Percentiles rank a stretch among this genome's conserved stretches.
These are phyloP conservation scores for Cubamyces sp. DNA, from an alignment of 768 basidiomycete species.

Conservation along the genomic window DNA sequence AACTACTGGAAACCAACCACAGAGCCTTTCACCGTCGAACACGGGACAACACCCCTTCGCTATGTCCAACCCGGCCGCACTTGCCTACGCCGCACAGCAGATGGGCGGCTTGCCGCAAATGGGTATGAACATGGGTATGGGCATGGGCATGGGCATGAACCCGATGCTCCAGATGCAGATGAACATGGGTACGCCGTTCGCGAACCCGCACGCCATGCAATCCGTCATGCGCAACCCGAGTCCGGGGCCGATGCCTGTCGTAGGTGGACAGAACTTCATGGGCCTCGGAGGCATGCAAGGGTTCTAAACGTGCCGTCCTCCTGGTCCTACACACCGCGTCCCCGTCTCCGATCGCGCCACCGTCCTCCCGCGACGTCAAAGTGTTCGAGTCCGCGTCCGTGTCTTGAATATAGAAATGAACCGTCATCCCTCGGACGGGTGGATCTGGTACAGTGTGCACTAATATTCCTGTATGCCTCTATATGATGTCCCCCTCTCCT, in stretches of 20 bases:
- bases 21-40: conserved; percentile 44
- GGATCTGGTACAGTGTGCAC: conserved; percentile 23
- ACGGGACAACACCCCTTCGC: conserved; percentile 51
- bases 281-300: conserved; percentile 37
- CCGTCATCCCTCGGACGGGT: conserved; percentile 13
- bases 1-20: conserved; percentile 33
- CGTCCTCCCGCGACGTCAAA: background rate
- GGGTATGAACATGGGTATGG: conserved; percentile 53
- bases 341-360: background rate
- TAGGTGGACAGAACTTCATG: conserved; percentile 37
- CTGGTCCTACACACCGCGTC: background rate
- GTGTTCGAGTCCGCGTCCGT: background rate
- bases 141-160: conserved; percentile 56
- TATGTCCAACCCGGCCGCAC: conserved; percentile 54
- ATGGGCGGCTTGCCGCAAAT: conserved; percentile 53
- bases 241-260: conserved; percentile 52
- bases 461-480: conserved; percentile 23
- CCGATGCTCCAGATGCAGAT: conserved; percentile 68
- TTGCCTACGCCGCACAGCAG: conserved; percentile 51
- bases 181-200: conserved; percentile 54
- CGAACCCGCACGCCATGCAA: conserved; percentile 77
- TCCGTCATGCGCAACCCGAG: conserved; percentile 85
- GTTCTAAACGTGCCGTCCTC: conserved; percentile 23
- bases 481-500: conserved; percentile 1
- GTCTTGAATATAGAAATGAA: conserved; percentile 27